Percentiles rank a stretch among this genome's conserved stretches.
Conservation (phyloP, 1,284 basidiomycete species). For the Spongiforma sp. region DNA sequence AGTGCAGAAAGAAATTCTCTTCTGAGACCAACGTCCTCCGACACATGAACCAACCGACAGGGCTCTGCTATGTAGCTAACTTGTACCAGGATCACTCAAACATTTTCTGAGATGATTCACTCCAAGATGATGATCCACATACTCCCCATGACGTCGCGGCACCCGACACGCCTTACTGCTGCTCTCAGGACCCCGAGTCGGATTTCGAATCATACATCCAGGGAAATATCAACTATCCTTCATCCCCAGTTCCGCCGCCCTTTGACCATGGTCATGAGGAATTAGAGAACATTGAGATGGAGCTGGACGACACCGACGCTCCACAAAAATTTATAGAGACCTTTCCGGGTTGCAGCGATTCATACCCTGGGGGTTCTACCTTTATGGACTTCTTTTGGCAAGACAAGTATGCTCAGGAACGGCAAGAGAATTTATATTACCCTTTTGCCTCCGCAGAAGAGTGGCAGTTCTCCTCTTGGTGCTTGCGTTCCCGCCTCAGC, state of each 20-base stretch:
- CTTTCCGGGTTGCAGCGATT: background rate
- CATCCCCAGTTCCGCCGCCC: too few relatives aligned
- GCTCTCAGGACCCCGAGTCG: too few relatives aligned
- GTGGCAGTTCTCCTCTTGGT: background rate
- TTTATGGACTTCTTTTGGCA: slow-evolving; percentile 3
- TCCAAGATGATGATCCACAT: too few relatives aligned
- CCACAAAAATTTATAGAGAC: background rate
- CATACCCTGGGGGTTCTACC: background rate
- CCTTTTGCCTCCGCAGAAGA: background rate
- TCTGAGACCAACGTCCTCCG: slow-evolving; percentile 5
- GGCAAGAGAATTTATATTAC: background rate
- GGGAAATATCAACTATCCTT: too few relatives aligned
- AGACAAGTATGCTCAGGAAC: background rate
- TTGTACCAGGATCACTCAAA: background rate
- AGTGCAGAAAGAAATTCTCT: slow-evolving; percentile 8
- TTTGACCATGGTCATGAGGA: too few relatives aligned
- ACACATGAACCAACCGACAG: slow-evolving; percentile 11
- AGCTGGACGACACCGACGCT: background rate
- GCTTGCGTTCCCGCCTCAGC: background rate
- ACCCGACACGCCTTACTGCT: too few relatives aligned
- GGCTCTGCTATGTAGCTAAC: background rate
- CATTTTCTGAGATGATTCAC: too few relatives aligned
- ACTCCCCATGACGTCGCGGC: too few relatives aligned
- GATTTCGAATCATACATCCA: too few relatives aligned
- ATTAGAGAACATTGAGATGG: background rate